phyloP scores from a whole-genome alignment of 257 asterid species.

The Lavandula angustifolia region DNA sequence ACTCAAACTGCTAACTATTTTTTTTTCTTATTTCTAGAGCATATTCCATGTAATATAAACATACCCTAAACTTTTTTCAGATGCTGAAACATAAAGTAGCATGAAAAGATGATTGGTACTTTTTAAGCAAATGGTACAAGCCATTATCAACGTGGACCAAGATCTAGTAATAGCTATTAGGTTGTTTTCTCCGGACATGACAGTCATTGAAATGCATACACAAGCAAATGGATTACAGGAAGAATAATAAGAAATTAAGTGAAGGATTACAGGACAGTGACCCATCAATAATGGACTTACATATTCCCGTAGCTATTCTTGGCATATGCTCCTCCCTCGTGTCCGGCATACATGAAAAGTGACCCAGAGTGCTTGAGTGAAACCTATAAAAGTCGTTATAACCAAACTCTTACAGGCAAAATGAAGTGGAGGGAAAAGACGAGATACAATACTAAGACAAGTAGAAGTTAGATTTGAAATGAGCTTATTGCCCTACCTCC shows the following conservation, averaged over 20 bases:
- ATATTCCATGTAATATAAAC: neutral
- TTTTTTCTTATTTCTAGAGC: slow-evolving; percentile 18
- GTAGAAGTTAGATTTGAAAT: slow-evolving; percentile 19
- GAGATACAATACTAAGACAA: slow-evolving; percentile 6
- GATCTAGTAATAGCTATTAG: neutral
- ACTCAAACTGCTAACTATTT: slow-evolving; percentile 5
- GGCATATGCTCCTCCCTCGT: slow-evolving; percentile 96
- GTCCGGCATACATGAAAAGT: slow-evolving; percentile 99
- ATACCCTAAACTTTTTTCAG: slow-evolving; percentile 26
- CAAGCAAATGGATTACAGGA: slow-evolving; percentile 16
- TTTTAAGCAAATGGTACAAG: slow-evolving; percentile 12
- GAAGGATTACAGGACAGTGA: slow-evolving; percentile 1
- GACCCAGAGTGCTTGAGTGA: slow-evolving; percentile 98
- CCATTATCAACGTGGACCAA: neutral
- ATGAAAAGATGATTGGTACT: neutral
- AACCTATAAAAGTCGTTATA: slow-evolving; percentile 52
- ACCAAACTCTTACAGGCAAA: slow-evolving; percentile 20
- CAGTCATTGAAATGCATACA: slow-evolving; percentile 20
- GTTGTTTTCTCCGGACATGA: neutral
- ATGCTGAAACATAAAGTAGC: slow-evolving; percentile 19
- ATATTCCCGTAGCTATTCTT: slow-evolving; percentile 93
- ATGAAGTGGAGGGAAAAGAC: slow-evolving; percentile 3
- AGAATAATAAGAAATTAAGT: slow-evolving; percentile 8
- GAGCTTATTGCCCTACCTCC: slow-evolving; percentile 60
- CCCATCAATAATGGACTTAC: slow-evolving; percentile 45